Evolutionary conservation across 1,284 basidiomycete species (phyloP), one percentile per base, ranked within the genome.

Genomic region (Amylostereum chailletii): DNA sequence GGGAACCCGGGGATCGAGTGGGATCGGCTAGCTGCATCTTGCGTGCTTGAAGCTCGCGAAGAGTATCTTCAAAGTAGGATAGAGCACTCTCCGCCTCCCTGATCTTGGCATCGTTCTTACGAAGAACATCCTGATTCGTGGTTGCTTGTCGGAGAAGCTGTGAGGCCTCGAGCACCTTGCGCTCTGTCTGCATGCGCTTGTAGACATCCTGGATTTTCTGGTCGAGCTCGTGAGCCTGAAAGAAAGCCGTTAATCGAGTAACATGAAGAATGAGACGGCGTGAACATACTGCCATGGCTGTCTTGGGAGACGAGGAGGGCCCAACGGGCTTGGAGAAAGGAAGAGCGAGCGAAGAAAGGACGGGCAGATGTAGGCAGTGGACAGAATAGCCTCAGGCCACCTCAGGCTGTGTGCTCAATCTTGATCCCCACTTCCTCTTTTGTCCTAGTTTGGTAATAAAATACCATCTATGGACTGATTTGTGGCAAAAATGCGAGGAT

Each of bases 171-270:
- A 95, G 79, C 65, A 94, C 85, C 76, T 92, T 93, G 68, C 86
- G 87, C 72, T 95, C 91, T 46, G 86, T 93, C 70, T 88, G 81
- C 67, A 95, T 94, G 67, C 90, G 87, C 67, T 81, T 85, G 70
- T 87, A 83, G 62, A 94, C 83, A 69, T 94, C 90, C 67, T 88
- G 83, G 65, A 95, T 92, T 80, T 94, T 94, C 76, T 83, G 81
- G 76, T 91, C 86, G 67, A 90, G 73, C 70, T 90, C 83, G 60
- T 67, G 64, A 59, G 68, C 62, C 70, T 72, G 57, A 31, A 44
- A 29, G 46, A 44, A 40, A 9, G 48, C 36, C 39, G 48, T 53
- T 47, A 53, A 34, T 41, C 45, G 19, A 42, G 47, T 42, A 42
- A 55, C 38, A 49, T 29, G 37, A 46, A 46, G 32, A 42, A 47